Base-by-base conservation (phyloP, 2,329 filamentous ascomycete species). In the Stagonosporopsis cucurbitacearum region DNA sequence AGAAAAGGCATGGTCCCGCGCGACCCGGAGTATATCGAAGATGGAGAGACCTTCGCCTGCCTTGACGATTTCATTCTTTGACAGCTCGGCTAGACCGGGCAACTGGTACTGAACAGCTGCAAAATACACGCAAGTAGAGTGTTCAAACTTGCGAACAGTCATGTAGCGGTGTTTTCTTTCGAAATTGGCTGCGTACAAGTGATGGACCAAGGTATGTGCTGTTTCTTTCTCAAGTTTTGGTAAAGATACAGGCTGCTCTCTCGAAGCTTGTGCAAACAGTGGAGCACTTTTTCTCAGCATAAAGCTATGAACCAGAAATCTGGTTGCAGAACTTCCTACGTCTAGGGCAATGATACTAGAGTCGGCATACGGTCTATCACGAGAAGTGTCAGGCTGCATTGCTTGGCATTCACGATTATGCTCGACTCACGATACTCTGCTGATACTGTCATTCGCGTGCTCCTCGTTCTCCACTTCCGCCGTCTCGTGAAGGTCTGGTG, bases 71-170 rank as follows among this genome's bases (percentile, higher is more conserved):
- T 60, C 59, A 2, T 63, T 51, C 6, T 67, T 68, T 0, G 70
- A 67, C 0, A 73, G 57, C 22, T 67, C 57, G 0, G 61, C 65
- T 0, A 72, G 65, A 0, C 65, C 61, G 2, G 67, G 60, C 2
- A 73, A 45, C 25, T 67, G 57, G 44, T 70, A 71, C 4, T 63
- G 61, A 1, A 62, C 50, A 2, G 70, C 69, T 0, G 69, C 68
- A 41, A 63, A 68, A 43, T 73, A 73, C 0, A 69, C 62, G 42
- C 65, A 65, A 0, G 65, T 65, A 8, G 64, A 55, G 1, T 64
- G 54, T 20, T 63, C 69, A 11, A 45, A 52, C n/a, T 39, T 23
- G 5, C 33, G 35, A 20, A 37, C 25, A 19, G 33, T 6, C 2
- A 25, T 4, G 15, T 33, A 26, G 17, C 33, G 41, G 6, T n/a